Base-by-base conservation (phyloP, 2,329 filamentous ascomycete genomes). In the Paecilomyces niveus region DNA sequence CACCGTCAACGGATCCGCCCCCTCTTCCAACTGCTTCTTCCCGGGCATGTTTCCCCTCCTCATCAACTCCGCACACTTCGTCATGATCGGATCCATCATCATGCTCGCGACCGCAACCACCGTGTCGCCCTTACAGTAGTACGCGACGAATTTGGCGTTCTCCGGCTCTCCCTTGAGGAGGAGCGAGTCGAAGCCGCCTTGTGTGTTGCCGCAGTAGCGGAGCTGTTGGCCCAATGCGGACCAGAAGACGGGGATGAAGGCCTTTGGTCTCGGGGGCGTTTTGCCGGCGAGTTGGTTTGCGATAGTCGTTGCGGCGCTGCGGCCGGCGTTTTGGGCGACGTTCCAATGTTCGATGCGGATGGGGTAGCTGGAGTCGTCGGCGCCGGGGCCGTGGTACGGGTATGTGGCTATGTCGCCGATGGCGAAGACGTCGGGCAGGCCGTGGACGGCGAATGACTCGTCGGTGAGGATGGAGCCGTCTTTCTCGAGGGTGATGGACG, bases 341-440 rank as follows among this genome's bases (percentile, higher is more conserved):
- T 97, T 93, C 94, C 94, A 99, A 73, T 99, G 94, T 80, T 99
- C 94, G 70, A 97, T 97, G 62, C 94, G 88, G 0, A 89, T 85
- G 18, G 83, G 81, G 52, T 81, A 81, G 62, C 89, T 90, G 4
- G 61, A 64, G 1, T 60, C 63, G n/a, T 68, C 64, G 15, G 90
- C 88, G 24, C 90, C 92, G 0, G 94, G 94, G 1, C 94, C 94
- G 72, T 90, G 83, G 78, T 99, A 99, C 0, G 94, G 94, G 74
- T 91, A 97, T 0, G 89, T 92, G 11, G 94, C 92, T 62, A 99
- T 97, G 72, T 99, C 94, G 56, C 93, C 93, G 61, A 99, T 85
- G 13, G 94, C 94, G 70, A 90, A 99, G 55, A 97, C 92, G 64
- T 93, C 89, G 49, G 67, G 65, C 67, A 94, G 75, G 0, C 89